phyloP scores from a whole-genome alignment of 768 basidiomycete genomes.

The Mycena epipterygia region DNA sequence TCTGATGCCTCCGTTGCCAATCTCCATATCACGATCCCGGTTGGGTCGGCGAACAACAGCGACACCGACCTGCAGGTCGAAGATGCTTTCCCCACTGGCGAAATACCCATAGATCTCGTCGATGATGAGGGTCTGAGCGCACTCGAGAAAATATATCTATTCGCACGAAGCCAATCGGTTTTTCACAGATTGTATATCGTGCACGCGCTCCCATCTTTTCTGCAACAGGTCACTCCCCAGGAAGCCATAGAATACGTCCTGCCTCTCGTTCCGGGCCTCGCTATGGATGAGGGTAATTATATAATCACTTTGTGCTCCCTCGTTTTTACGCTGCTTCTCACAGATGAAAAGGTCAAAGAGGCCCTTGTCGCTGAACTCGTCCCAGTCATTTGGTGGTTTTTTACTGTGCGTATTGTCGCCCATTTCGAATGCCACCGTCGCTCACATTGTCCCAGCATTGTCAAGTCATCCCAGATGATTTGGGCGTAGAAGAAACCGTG shows the following conservation, averaged over 20 bases:
- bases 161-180: slow-evolving; percentile 80
- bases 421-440: slow-evolving; percentile 15
- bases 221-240: slow-evolving; percentile 81
- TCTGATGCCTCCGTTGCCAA: slow-evolving; percentile 41
- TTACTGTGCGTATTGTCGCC: slow-evolving; percentile 60
- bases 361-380: slow-evolving; percentile 87
- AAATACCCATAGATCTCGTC: slow-evolving; percentile 57
- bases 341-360: slow-evolving; percentile 91
- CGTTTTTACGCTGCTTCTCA: slow-evolving; percentile 17
- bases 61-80: slow-evolving; percentile 43
- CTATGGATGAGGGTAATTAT: slow-evolving; percentile 84
- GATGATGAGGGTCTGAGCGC: slow-evolving; percentile 88
- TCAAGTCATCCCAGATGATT: slow-evolving; percentile 69
- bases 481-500: slow-evolving; percentile 45
- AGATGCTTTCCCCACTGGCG: slow-evolving; percentile 52
- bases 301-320: neutral
- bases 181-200: slow-evolving; percentile 84
- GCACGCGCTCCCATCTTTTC: slow-evolving; percentile 83
- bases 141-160: slow-evolving; percentile 93
- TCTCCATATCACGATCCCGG: slow-evolving; percentile 42
- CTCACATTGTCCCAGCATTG: slow-evolving; percentile 65
- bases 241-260: slow-evolving; percentile 96
- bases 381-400: slow-evolving; percentile 93
- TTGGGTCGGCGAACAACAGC: slow-evolving; percentile 28
- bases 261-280: slow-evolving; percentile 88